Evolutionary conservation across 176 grass and related monocot species (phyloP), one percentile per base, ranked within the genome.

Genomic region (Carex myosuroides): DNA sequence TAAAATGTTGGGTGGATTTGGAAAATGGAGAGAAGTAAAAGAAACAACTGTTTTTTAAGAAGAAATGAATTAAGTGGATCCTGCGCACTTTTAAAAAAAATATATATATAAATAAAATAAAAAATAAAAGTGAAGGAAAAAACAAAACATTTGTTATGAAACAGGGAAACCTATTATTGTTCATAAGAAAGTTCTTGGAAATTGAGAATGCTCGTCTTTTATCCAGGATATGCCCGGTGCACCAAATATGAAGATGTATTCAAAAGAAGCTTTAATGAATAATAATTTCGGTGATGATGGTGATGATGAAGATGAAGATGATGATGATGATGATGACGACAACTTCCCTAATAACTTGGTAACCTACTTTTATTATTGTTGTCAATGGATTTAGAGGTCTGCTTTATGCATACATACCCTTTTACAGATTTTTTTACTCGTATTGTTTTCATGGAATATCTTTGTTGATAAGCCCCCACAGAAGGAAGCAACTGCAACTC

Each of bases 221-320:
- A 75, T 75, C 4, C 57, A 98, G 95, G 92, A 90, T 50, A 92
- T 98, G 20, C 92, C 95, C 0, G 95, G 95, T 70, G 92, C 92
- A 30, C 95, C 95, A 48, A 93, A 68, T 84, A 98, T 93, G 95
- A 98, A 98, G 72, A 98, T 98, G 95, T 98, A 90, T 85, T 98
- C 95, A 13, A 91, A 86, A 87, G 95, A 98, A 3, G 92, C 94
- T 84, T 57, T 98, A 81, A 90, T 95, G 91, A 98, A 93, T 67
- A 98, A 98, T 55, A 98, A 98, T 72, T 98, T 95, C 73, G 91
- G 63, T 13, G 84, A 81, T 32, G 95, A 91, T 24, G 90, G 87
- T 12, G 90, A 89, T n/a, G 90, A 94, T 30, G 95, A 94, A 0
- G 92, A 97, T 20, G 86, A 70, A 10, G 82, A 88, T 2, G 82